Base-by-base conservation (phyloP, 495 filamentous ascomycete genomes). In the Tuber microsphaerosporum region DNA sequence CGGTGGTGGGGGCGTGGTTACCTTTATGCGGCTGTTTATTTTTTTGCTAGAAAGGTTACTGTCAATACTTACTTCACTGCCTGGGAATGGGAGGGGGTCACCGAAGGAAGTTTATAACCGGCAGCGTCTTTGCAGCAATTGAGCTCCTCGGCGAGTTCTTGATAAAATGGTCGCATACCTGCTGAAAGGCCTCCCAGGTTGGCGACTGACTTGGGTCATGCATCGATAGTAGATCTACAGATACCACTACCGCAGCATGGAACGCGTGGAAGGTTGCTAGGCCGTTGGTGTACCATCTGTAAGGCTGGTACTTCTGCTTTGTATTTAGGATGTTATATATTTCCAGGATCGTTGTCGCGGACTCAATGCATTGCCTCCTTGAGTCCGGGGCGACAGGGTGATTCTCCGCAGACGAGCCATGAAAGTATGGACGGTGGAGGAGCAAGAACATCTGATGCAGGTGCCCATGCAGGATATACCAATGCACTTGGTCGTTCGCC, bases 241-340 rank as follows among this genome's bases (percentile, higher is more conserved):
- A 65, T 31, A 44, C 22, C 70, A 71, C 70, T 45, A 71, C 31
- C 39, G 16, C 16, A 19, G 70, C 70, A 20, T 71, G 70, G n/a
- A 71, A 71, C 34, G 84, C 84, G 46, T 84, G 84, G 75, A 84
- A 86, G 48, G 84, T 85, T 19, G 84, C 85, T 1, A 84, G 78
- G 9, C 83, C 84, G 26, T 84, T 83, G 37, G 83, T 86, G 73
- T 86, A 87, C 85, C 85, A 87, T 75, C 82, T 84, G 72, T 85
- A 87, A 7, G 84, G 79, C 10, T 81, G 77, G 73, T 85, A 87
- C n/a, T 84, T 76, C 56, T 2, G 56, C 2, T 83, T 70, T 0
- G 83, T 81, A 46, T 84, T 74, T 0, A 87, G 78, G 0, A 79
- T 82, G 44, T 84, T 82, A 71, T 86, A 84, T 61, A 85, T 85